Percentiles rank a stretch among this genome's conserved stretches.
Conservation (phyloP, 192 early-diverging fungal species). For the Coemansia brasiliensis region DNA sequence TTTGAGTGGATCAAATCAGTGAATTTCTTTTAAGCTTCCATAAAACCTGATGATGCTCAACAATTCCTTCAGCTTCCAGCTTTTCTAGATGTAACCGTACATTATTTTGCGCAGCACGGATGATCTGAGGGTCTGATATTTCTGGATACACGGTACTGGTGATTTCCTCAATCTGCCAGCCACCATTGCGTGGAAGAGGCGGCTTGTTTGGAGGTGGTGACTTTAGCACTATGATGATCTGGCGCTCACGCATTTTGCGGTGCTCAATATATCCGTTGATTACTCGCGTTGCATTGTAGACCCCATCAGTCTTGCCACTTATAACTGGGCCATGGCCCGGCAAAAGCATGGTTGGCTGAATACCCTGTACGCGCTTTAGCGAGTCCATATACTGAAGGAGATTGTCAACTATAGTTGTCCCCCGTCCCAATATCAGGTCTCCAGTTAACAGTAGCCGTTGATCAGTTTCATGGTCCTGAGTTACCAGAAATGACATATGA, state of each 20-base stretch:
- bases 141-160: conserved; percentile 31
- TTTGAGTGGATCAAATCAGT: conserved; percentile 13
- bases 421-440: conserved; percentile 83
- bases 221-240: conserved; percentile 62
- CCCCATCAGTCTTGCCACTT: conserved; percentile 20
- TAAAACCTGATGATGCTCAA: neutral
- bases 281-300: conserved; percentile 56
- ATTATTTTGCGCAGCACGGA: conserved; percentile 40
- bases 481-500: conserved; percentile 71
- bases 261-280: conserved; percentile 79
- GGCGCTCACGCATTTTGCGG: conserved; percentile 70
- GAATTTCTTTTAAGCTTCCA: conserved; percentile 18
- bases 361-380: conserved; percentile 53
- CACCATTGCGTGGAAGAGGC: conserved; percentile 6
- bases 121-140: conserved; percentile 31
- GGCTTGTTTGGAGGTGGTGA: neutral
- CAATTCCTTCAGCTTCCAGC: conserved; percentile 21
- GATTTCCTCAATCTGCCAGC: conserved; percentile 31
- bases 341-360: conserved; percentile 56
- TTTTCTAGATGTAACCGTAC: conserved; percentile 34
- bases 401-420: conserved; percentile 77
- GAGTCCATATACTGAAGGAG: conserved; percentile 69
- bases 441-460: conserved; percentile 63
- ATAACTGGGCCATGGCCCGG: conserved; percentile 83
- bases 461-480: conserved; percentile 52